Percentiles rank a stretch among this genome's conserved stretches.
phyloP scores from a whole-genome alignment of 1,284 basidiomycete species.

The Agroathelia rolfsii region DNA sequence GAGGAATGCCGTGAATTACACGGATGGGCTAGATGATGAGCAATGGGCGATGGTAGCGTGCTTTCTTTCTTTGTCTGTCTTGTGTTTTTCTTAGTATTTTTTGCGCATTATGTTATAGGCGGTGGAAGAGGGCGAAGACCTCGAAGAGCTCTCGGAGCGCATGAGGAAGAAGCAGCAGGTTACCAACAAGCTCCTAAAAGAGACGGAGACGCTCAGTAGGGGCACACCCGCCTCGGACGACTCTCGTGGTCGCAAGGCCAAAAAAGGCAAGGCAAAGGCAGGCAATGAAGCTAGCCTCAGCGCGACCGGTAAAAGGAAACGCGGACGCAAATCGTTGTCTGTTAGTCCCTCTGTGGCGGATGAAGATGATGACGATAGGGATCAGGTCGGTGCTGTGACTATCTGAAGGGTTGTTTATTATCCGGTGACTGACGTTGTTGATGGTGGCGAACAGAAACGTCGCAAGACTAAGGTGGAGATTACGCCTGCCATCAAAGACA shows the following conservation, averaged over 20 bases:
- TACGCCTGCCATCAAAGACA: conserved; percentile 48
- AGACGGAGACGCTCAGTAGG: conserved; percentile 40
- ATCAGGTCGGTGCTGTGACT: conserved; percentile 37
- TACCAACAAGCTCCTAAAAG: conserved; percentile 42
- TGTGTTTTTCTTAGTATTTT: conserved; percentile 2
- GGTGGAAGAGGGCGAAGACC: conserved; percentile 80
- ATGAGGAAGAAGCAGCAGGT: conserved; percentile 51
- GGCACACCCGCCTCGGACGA: conserved; percentile 59
- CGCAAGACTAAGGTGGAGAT: conserved; percentile 60
- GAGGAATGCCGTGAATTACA: conserved; percentile 83
- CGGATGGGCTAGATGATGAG: conserved; percentile 90
- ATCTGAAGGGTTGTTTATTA: conserved; percentile 2
- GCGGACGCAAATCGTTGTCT: conserved; percentile 64
- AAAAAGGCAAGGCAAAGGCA: conserved; percentile 57
- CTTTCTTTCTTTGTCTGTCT: conserved; percentile 9
- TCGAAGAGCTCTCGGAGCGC: conserved; percentile 64
- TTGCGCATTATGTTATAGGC: conserved; percentile 34
- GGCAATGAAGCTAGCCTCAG: conserved; percentile 43
- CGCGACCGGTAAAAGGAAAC: conserved; percentile 56
- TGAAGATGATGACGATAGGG: conserved; percentile 61
- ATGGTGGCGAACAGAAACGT: conserved; percentile 48
- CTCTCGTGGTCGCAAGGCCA: conserved; percentile 46
- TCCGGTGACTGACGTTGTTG: background rate
- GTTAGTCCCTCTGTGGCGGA: conserved; percentile 66
- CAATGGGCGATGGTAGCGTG: conserved; percentile 74